Percentiles rank a stretch among this genome's conserved stretches.
Conservation (phyloP, 768 basidiomycete species). For the Suillus lakei region DNA sequence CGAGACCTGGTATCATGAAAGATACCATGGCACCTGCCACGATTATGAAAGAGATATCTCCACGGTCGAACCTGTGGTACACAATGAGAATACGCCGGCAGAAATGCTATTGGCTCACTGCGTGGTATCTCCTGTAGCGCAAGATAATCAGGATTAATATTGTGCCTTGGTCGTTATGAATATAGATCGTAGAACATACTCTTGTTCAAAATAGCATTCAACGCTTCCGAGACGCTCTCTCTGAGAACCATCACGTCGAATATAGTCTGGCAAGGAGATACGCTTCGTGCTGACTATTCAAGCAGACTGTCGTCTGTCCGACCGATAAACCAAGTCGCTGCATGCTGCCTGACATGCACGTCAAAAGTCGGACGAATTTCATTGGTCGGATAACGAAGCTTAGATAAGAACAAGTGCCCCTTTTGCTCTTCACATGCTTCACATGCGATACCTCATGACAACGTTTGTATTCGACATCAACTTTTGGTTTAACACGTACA, state of each 20-base stretch:
- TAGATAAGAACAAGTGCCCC: background rate
- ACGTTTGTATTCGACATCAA: no score
- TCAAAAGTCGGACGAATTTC: background rate
- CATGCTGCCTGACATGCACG: background rate
- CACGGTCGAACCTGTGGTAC: conserved; percentile 61
- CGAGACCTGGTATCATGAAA: conserved; percentile 80
- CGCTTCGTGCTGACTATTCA: background rate
- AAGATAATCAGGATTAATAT: conserved; percentile 11
- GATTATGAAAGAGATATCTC: conserved; percentile 75
- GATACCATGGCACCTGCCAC: conserved; percentile 71
- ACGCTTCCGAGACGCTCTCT: background rate
- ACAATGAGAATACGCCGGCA: background rate
- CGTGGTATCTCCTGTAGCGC: conserved; percentile 23
- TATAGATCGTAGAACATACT: background rate
- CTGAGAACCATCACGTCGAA: background rate
- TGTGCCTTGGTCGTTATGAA: background rate
- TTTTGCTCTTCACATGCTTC: no score
- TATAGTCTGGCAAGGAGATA: background rate
- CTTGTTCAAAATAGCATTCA: background rate
- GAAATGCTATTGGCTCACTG: conserved; percentile 30
- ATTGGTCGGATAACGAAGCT: background rate
- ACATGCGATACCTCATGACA: no score
- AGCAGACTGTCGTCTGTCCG: background rate
- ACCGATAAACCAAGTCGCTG: background rate
- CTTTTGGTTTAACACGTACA: no score